A percentile compares a stretch with the other conserved stretches of the same genome.
Conservation (phyloP, 1,284 basidiomycete genomes). For the Microbotryum lychnidis-dioicae region DNA sequence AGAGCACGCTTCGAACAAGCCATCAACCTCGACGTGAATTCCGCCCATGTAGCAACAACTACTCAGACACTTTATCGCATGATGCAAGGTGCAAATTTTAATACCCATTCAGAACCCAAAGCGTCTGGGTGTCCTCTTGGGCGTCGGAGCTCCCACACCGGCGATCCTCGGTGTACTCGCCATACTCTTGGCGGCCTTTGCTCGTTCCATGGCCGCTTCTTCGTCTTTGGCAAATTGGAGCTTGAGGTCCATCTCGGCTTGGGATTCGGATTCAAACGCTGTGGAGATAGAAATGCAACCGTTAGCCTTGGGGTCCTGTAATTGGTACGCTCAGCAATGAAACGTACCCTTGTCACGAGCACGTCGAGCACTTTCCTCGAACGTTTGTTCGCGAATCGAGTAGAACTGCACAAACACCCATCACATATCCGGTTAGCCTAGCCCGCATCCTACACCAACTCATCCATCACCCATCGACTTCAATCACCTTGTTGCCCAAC, state of each 20-base stretch:
- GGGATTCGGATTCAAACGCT: slow-evolving; percentile 23
- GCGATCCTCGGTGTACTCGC: slow-evolving; percentile 32
- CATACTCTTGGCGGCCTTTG: slow-evolving; percentile 29
- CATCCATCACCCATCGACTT: slow-evolving; percentile 74
- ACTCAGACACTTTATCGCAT: too few species aligned
- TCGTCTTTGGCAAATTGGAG: slow-evolving; percentile 25
- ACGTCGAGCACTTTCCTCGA: not conserved
- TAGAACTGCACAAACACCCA: slow-evolving; percentile 1
- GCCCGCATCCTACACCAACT: not conserved
- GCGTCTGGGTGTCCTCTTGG: slow-evolving; percentile 27
- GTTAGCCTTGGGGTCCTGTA: too few species aligned
- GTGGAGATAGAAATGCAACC: not conserved
- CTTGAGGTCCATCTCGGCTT: slow-evolving; percentile 30
- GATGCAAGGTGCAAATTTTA: too few species aligned
- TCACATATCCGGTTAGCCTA: not conserved
- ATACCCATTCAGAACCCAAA: slow-evolving; percentile 18
- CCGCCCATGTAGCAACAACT: too few species aligned
- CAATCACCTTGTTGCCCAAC: slow-evolving; percentile 53
- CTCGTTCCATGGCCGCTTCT: slow-evolving; percentile 23
- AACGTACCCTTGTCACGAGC: not conserved
- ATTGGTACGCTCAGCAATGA: not conserved
- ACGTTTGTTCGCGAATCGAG: not conserved
- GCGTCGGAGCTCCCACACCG: slow-evolving; percentile 28
- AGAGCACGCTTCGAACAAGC: too few species aligned
- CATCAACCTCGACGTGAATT: too few species aligned